Evolutionary conservation across 176 grass and related monocot genomes (phyloP), one percentile per base, ranked within the genome.

Genomic region (Urochloa ruziziensis): DNA sequence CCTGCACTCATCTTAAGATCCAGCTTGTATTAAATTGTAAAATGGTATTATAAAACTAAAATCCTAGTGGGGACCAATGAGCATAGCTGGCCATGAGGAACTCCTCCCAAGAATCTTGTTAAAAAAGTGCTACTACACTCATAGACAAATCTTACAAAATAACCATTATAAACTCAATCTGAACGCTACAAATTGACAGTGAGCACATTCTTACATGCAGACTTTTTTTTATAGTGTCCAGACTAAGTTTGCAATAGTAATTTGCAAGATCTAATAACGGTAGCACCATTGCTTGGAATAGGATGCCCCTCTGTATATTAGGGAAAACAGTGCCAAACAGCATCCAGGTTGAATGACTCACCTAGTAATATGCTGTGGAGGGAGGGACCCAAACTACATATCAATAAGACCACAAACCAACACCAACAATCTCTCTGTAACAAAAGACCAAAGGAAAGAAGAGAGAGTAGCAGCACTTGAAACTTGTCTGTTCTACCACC

Each of bases 151-250:
- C 74, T 83, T 79, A 57, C 9, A 68, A 27, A 90, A 90, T 10
- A 18, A 87, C 33, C 23, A 33, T 74, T 44, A 79, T 83, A 83
- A 79, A 79, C 74, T 78, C 19, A 90, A 83, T 90, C 79, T 51
- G 74, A 90, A 79, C 74, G 86, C 84, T 90, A 87, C 60, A 90
- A 79, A 90, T 90, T 82, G 82, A 59, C 13, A 78, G 76, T 33
- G 4, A 16, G 17, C 79, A 83, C 40, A 79, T 53, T 49, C 49
- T 40, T 13, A 42, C 2, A 82, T 61, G 67, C 30, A 16, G 29
- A 82, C 1, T 62, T 48, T 58, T 42, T 79, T 86, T 90, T 83
- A 17, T 74, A 90, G 84, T 86, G 17, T 67, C 25, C 11, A 83
- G 60, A 79, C 63, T 90, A 86, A 79, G 80, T 83, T 51, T 83